Evolutionary conservation across 345 rosid genomes (phyloP).

Genomic region (Gossypium sturtianum): DNA sequence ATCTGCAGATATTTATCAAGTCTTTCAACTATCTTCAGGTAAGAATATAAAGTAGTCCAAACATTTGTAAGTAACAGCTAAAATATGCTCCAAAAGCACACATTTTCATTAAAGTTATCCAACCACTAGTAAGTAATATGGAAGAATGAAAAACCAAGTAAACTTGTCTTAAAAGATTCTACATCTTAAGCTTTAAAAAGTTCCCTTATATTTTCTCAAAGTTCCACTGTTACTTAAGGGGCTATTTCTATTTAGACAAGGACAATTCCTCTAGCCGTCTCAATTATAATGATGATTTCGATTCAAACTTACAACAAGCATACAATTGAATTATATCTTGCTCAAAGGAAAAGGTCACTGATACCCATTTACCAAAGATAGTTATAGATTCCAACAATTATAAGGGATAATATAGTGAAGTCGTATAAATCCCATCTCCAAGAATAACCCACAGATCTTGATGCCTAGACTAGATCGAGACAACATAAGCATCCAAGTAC

Average conservation of each 20-base stretch:
- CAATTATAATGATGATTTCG: neutral
- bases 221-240: neutral
- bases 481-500: neutral
- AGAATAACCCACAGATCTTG: neutral
- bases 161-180: neutral
- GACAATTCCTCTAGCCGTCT: neutral
- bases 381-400: neutral
- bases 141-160: neutral
- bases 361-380: neutral
- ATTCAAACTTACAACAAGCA: neutral
- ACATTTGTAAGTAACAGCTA: neutral
- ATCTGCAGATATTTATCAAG: conserved; percentile 14
- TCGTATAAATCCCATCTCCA: neutral
- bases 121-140: neutral
- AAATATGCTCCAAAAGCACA: neutral
- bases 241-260: neutral
- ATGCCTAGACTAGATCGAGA: neutral
- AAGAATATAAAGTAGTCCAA: conserved; percentile 14
- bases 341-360: neutral
- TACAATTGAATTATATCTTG: neutral
- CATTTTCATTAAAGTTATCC: neutral
- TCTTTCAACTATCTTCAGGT: conserved; percentile 3
- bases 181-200: neutral
- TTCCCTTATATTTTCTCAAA: neutral
- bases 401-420: neutral